Evolutionary conservation across 2,329 filamentous ascomycete genomes (phyloP).

Genomic region (Graphiopsis chlorocephala): DNA sequence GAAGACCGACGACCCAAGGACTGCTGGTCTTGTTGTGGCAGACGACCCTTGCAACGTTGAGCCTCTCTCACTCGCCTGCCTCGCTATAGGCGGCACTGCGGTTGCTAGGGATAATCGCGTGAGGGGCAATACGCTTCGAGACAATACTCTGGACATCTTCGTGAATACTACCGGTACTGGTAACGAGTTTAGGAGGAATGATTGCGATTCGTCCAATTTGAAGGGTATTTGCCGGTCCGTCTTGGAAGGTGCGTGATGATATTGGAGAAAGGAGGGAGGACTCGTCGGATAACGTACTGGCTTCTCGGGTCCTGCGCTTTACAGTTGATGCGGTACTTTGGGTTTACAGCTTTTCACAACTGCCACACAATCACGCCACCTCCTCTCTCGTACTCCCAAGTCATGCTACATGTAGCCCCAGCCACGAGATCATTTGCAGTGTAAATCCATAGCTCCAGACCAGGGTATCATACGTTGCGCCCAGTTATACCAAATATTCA

Average conservation of each 20-base stretch:
- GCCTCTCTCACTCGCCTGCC: neutral
- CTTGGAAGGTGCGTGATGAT: neutral
- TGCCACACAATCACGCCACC: neutral
- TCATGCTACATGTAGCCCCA: neutral
- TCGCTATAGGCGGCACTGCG: neutral
- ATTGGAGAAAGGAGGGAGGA: neutral
- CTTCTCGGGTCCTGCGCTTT: neutral
- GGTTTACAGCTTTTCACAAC: neutral
- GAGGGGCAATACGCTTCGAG: conserved; percentile 29
- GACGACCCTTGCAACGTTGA: conserved; percentile 23
- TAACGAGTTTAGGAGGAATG: conserved; percentile 8
- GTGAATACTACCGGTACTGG: neutral
- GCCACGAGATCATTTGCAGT: neutral
- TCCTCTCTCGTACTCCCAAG: neutral
- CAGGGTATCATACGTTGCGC: conserved; percentile 11
- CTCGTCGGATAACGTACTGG: neutral
- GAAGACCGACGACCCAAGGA: conserved; percentile 19
- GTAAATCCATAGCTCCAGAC: neutral
- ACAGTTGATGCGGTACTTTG: neutral
- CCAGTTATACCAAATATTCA: neutral
- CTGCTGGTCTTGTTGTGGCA: conserved; percentile 26
- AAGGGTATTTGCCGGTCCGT: neutral
- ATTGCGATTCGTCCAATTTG: conserved; percentile 1
- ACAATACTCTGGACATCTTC: conserved; percentile 31
- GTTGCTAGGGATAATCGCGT: conserved; percentile 31